Conservation (phyloP, 2,329 filamentous ascomycete genomes). For the Ilyonectria destructans region DNA sequence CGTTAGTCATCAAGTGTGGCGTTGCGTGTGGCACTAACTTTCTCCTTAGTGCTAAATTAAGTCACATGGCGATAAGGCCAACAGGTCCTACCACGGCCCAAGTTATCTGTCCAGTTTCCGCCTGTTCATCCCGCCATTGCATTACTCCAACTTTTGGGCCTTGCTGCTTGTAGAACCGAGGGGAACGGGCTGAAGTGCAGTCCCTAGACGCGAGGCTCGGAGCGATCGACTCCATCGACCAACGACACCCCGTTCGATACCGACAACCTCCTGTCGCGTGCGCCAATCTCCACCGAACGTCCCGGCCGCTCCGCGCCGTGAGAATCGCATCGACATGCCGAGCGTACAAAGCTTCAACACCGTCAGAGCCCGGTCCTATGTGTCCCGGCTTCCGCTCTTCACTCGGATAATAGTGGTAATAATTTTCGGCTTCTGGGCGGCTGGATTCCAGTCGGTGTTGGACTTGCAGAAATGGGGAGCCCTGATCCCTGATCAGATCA, state of each 20-base stretch:
- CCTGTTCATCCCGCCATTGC: conserved; percentile 29
- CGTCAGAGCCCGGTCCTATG: conserved; percentile 82
- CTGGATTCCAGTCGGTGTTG: conserved; percentile 79
- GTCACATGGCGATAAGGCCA: conserved; percentile 46
- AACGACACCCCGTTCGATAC: background rate
- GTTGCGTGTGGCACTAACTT: background rate
- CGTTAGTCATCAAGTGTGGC: conserved; percentile 15
- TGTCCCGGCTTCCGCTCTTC: conserved; percentile 89
- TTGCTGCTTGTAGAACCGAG: conserved; percentile 30
- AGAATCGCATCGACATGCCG: conserved; percentile 51
- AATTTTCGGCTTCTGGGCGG: conserved; percentile 76
- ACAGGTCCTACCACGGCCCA: conserved; percentile 29
- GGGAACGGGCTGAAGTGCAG: conserved; percentile 35
- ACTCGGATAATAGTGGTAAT: conserved; percentile 80
- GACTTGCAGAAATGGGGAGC: conserved; percentile 84
- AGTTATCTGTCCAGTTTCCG: conserved; percentile 45
- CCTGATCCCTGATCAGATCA: conserved; percentile 83
- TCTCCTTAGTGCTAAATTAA: background rate
- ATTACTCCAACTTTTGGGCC: conserved; percentile 16
- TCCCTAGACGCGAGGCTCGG: conserved; percentile 26
- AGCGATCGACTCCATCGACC: conserved; percentile 16
- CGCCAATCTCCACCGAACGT: conserved; percentile 27
- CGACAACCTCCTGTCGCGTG: conserved; percentile 28
- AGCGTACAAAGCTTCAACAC: conserved; percentile 73
- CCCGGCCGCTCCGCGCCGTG: conserved; percentile 47